phyloP scores from a whole-genome alignment of 2,329 filamentous ascomycete species.

The Alternaria sp. region DNA sequence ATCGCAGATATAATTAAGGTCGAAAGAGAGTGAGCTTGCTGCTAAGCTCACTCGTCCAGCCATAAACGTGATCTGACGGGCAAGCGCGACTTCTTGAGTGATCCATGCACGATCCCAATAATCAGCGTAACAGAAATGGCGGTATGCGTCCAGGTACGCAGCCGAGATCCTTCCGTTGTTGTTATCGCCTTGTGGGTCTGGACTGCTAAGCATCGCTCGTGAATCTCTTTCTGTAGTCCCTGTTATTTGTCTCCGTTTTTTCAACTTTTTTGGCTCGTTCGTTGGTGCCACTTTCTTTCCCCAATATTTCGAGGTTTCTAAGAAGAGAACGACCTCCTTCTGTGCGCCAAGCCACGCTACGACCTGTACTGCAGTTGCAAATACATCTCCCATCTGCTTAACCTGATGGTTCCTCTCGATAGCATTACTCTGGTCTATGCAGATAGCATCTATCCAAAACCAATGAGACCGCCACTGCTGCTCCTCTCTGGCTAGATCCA shows the following conservation, averaged over 20 bases:
- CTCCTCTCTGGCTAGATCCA: not conserved
- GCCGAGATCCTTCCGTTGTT: too few relatives aligned
- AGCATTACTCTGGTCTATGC: not conserved
- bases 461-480: fast-evolving
- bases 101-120: not conserved
- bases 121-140: not conserved
- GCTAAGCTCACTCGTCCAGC: fast-evolving
- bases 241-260: too few relatives aligned
- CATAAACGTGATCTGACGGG: not conserved
- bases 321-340: fast-evolving
- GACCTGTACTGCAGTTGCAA: not conserved
- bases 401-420: not conserved
- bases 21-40: not conserved
- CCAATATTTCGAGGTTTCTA: too few relatives aligned
- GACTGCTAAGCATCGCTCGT: too few relatives aligned
- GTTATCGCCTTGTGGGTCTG: too few relatives aligned
- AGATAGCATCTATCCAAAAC: not conserved
- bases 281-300: too few relatives aligned
- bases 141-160: too few relatives aligned
- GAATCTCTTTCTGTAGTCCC: too few relatives aligned
- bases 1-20: fast-evolving
- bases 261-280: too few relatives aligned
- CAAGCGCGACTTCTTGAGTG: not conserved
- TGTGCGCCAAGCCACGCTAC: not conserved
- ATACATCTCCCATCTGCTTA: not conserved